Conservation (phyloP, 1,284 basidiomycete species). For the Cryptococcus jaspeensis region DNA sequence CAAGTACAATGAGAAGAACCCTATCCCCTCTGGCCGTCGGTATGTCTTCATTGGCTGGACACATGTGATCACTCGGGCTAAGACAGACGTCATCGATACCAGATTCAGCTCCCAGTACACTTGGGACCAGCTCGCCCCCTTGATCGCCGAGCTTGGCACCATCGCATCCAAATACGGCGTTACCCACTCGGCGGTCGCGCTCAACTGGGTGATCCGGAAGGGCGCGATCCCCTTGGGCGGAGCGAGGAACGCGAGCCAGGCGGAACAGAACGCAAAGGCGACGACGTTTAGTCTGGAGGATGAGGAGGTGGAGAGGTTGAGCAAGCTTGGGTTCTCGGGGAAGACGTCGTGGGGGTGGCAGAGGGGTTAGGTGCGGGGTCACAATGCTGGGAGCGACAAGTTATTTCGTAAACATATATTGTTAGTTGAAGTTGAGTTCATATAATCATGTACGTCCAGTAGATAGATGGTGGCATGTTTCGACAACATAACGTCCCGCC, state of each 20-base stretch:
- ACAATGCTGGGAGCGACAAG: neutral
- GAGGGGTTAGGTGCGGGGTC: neutral
- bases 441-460: neutral
- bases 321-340: constrained; percentile 23
- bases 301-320: constrained; percentile 25
- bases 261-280: constrained; percentile 34
- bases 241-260: constrained; percentile 46
- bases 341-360: constrained; percentile 26
- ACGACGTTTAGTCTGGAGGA: constrained; percentile 23
- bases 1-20: constrained; percentile 44
- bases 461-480: neutral
- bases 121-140: constrained; percentile 42
- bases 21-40: constrained; percentile 33
- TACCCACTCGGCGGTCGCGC: constrained; percentile 41
- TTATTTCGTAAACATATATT: too few relatives aligned
- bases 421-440: too few relatives aligned
- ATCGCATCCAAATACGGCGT: constrained; percentile 42
- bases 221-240: constrained; percentile 51
- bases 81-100: constrained; percentile 10
- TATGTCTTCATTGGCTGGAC: constrained; percentile 5
- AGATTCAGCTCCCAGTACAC: constrained; percentile 25
- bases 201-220: constrained; percentile 49
- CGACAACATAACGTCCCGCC: neutral
- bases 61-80: neutral
- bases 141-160: constrained; percentile 34